phyloP scores from a whole-genome alignment of 2,329 filamentous ascomycete genomes.

The Cytospora schulzeri region DNA sequence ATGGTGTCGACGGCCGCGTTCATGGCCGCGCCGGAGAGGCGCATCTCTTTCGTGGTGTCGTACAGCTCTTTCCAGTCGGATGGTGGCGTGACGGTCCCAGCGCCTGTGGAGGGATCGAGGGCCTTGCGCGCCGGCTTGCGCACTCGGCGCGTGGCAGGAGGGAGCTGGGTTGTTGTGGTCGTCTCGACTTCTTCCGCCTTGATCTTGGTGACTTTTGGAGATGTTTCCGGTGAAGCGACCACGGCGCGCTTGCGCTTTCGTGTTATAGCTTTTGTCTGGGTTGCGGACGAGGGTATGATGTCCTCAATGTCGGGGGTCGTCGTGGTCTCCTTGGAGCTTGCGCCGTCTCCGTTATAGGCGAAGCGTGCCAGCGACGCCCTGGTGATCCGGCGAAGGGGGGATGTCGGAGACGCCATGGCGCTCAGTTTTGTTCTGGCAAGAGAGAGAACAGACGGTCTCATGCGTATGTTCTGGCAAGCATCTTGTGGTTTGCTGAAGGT shows the following conservation, averaged over 20 bases:
- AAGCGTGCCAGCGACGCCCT: conserved; percentile 53
- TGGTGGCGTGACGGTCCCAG: conserved; percentile 59
- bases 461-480: not conserved
- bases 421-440: not conserved
- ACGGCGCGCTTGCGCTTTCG: conserved; percentile 37
- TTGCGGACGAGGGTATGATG: conserved; percentile 31
- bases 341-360: conserved; percentile 38
- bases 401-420: conserved; percentile 31
- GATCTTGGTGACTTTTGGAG: not conserved
- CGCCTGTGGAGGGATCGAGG: conserved; percentile 31
- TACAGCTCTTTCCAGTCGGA: conserved; percentile 86
- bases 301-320: conserved; percentile 39
- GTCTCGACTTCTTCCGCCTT: conserved; percentile 11
- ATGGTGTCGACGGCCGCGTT: conserved; percentile 94
- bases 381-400: conserved; percentile 48
- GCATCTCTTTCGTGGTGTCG: conserved; percentile 75
- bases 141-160: conserved; percentile 27
- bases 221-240: not conserved
- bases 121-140: conserved; percentile 44
- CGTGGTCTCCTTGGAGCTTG: conserved; percentile 27
- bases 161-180: conserved; percentile 34
- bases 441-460: not conserved
- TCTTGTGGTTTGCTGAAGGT: not conserved
- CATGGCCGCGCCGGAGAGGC: conserved; percentile 53
- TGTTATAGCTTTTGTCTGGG: conserved; percentile 25